These are phyloP conservation scores for Albugo candida DNA, from an alignment of 352 stramenopile genomes.

Conservation along the genomic window DNA sequence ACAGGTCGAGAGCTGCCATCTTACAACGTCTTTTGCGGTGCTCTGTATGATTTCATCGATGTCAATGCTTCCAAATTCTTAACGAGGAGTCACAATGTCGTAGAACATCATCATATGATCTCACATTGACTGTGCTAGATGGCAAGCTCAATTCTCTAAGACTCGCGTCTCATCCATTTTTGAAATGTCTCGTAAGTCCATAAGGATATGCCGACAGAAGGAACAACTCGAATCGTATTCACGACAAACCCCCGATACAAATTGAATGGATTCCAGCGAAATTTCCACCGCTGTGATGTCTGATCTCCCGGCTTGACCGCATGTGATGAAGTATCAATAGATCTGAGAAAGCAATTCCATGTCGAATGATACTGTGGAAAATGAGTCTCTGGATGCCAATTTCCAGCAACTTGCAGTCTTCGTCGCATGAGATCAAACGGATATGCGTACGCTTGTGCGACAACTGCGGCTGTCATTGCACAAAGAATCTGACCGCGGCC, in stretches of 20 bases:
- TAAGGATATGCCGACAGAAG: constrained; percentile 56
- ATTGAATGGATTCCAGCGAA: constrained; percentile 1
- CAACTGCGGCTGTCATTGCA: constrained; percentile 38
- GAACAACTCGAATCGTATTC: constrained; percentile 49
- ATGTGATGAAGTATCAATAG: constrained; percentile 16
- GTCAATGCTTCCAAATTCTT: too few relatives aligned
- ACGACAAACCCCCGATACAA: constrained; percentile 64
- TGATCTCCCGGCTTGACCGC: constrained; percentile 7
- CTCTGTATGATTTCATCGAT: too few relatives aligned
- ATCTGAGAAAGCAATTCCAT: constrained; percentile 44
- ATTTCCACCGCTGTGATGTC: too few relatives aligned
- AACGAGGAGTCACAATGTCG: too few relatives aligned
- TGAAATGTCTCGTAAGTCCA: constrained; percentile 38
- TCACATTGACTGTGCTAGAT: too few relatives aligned
- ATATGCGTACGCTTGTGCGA: constrained; percentile 54
- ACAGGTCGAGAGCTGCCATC: too few relatives aligned
- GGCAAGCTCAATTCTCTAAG: too few relatives aligned
- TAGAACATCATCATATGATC: too few relatives aligned
- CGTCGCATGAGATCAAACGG: constrained; percentile 66
- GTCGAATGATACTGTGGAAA: constrained; percentile 56
- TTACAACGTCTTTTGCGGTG: too few relatives aligned
- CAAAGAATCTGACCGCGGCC: constrained; percentile 64
- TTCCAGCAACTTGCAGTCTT: constrained; percentile 51
- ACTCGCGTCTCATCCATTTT: too few relatives aligned
- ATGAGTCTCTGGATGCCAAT: constrained; percentile 31